These are phyloP conservation scores for Diutina ranongensis DNA, from an alignment of 1,139 yeast genomes.

Conservation along the genomic window DNA sequence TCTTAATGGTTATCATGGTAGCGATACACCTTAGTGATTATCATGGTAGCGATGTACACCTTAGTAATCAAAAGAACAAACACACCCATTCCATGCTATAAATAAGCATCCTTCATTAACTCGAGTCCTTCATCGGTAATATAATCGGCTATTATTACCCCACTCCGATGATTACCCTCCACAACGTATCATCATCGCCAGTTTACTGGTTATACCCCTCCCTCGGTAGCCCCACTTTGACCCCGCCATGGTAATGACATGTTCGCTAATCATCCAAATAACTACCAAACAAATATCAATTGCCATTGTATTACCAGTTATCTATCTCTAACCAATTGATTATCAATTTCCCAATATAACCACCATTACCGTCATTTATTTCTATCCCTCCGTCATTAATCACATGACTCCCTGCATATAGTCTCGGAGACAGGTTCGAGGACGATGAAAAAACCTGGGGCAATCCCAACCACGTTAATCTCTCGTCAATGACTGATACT, in stretches of 20 bases:
- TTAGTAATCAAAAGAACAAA: too few relatives aligned
- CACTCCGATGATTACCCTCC: too few relatives aligned
- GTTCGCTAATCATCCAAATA: background rate
- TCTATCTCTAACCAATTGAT: background rate
- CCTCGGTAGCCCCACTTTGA: background rate
- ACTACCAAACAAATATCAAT: background rate
- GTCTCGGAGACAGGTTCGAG: background rate
- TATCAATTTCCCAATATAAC: background rate
- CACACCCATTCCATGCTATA: too few relatives aligned
- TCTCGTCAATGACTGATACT: background rate
- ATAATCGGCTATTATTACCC: too few relatives aligned
- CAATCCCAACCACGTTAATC: background rate
- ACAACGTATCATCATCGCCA: too few relatives aligned
- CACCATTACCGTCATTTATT: background rate
- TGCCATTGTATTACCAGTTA: background rate
- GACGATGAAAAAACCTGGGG: constrained; percentile 2
- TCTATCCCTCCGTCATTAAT: background rate
- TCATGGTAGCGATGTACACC: too few relatives aligned
- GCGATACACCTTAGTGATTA: too few relatives aligned
- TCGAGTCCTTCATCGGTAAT: too few relatives aligned
- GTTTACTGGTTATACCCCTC: too few relatives aligned
- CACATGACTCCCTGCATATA: background rate
- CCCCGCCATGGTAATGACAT: background rate
- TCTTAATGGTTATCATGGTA: too few relatives aligned
- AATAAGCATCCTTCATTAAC: too few relatives aligned